Evolutionary conservation across 1,139 yeast species (phyloP).

Genomic region (Nakaseomyces uthaithaninus): DNA sequence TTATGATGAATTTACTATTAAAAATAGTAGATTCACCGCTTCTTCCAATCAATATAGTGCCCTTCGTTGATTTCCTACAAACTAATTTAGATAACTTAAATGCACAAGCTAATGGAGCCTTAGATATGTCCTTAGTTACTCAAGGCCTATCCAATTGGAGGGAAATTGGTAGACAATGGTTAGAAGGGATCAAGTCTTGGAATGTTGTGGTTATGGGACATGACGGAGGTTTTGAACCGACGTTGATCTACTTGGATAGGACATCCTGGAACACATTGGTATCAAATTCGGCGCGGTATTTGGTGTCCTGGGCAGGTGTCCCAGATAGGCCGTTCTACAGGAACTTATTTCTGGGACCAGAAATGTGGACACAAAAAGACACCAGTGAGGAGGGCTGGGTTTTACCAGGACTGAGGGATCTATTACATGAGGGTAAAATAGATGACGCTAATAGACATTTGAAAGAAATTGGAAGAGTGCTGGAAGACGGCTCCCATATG

Average conservation of each 20-base stretch:
- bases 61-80: not conserved
- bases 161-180: constrained; percentile 2
- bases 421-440: not conserved
- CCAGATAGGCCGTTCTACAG: constrained; percentile 7
- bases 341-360: constrained; percentile 7
- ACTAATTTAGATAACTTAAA: not conserved
- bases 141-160: constrained; percentile 2
- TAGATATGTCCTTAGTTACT: not conserved
- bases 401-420: constrained; percentile 6
- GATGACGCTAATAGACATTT: not conserved
- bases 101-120: not conserved
- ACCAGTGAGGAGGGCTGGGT: constrained; percentile 2
- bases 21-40: constrained; percentile 2
- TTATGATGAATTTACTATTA: not conserved
- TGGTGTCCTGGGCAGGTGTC: constrained; percentile 7
- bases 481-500: constrained; percentile 1
- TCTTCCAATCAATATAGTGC: not conserved
- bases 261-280: constrained; percentile 6
- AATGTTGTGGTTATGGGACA: constrained; percentile 10
- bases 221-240: constrained; percentile 6
- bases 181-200: constrained; percentile 8
- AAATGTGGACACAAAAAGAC: not conserved
- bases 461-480: constrained; percentile 1
- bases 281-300: constrained; percentile 1
- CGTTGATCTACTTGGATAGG: constrained; percentile 5